Evolutionary conservation across 306 rosid species (phyloP), one percentile per base, ranked within the genome.

Genomic region (Vigna hirtella): DNA sequence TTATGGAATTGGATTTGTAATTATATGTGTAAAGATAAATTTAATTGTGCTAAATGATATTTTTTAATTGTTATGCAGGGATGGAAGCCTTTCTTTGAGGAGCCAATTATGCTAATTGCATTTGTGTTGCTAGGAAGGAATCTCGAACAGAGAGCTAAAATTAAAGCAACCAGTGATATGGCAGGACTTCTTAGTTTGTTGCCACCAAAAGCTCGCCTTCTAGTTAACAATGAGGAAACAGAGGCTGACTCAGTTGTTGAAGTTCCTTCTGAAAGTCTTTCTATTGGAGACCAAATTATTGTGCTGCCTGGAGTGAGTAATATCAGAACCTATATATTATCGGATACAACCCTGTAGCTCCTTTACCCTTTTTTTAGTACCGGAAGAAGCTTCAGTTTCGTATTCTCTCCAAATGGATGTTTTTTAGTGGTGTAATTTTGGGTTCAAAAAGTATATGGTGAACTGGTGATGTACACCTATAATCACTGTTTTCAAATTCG

Each of bases 1-100:
- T 77, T 61, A 56, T 69, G 79, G 20, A 48, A 62, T 52, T 78
- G 62, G 79, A 56, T 69, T 40, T 77, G 74, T 43, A 6, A 72
- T 77, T 18, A 40, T 70, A 8, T 43, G 24, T 70, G 14, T 50
- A 36, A 26, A 72, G 71, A 20, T 66, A 48, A 83, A 79, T 53
- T 68, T 70, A 26, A 52, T 53, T 72, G 20, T 85, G 48, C 62
- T 73, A 53, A 82, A 57, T 79, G 71, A 38, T 45, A 24, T 70
- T 88, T 55, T 83, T 63, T 47, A 22, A 45, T 45, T 6, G 47
- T 67, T 58, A 43, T 83, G 87, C 93, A 94, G 98, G 98, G 98
- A 28, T 94, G 98, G 98, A 92, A 89, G 90, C 89, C 97, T 11
- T 94, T 94, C 90, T 94, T 94, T 81, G 98, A 94, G 88, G 98